Evolutionary conservation across 78 protist genomes (phyloP).

Genomic region (Goniomonas avonlea): DNA sequence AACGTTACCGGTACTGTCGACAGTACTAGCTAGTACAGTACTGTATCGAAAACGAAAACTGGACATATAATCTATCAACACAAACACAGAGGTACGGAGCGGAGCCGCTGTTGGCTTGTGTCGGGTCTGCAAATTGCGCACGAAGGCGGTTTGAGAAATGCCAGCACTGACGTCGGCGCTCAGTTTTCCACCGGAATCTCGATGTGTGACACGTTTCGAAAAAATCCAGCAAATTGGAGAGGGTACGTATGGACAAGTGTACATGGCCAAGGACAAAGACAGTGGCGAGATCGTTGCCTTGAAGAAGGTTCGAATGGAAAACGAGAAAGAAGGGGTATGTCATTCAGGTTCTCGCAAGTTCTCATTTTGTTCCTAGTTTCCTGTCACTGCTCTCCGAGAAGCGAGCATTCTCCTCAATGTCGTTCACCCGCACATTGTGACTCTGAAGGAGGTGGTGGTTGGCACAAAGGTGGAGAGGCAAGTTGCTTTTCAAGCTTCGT

Average conservation of each 20-base stretch:
- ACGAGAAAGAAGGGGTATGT: slow-evolving; percentile 24
- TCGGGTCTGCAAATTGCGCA: no score
- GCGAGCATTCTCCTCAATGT: not conserved
- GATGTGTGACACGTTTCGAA: no score
- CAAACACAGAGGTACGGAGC: no score
- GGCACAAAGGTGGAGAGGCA: not conserved
- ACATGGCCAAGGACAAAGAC: not conserved
- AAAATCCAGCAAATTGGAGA: no score
- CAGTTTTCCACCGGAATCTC: no score
- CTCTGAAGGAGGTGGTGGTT: slow-evolving; percentile 28
- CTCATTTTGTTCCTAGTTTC: not conserved
- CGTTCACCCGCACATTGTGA: slow-evolving; percentile 20
- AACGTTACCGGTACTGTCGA: no score
- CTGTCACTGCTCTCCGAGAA: slow-evolving; percentile 40
- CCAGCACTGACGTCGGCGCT: no score
- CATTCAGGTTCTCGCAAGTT: not conserved
- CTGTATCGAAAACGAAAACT: no score
- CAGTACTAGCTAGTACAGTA: no score
- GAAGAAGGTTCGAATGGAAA: not conserved
- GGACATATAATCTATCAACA: no score
- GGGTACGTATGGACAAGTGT: slow-evolving; percentile 12
- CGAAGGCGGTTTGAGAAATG: no score
- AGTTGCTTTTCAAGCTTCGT: not conserved
- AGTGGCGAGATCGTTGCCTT: slow-evolving; percentile 2
- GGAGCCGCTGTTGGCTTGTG: no score